Percentiles rank a stretch among this genome's conserved stretches.
Conservation (phyloP, 192 early-diverging fungal genomes). For the Coemansia sp. region DNA sequence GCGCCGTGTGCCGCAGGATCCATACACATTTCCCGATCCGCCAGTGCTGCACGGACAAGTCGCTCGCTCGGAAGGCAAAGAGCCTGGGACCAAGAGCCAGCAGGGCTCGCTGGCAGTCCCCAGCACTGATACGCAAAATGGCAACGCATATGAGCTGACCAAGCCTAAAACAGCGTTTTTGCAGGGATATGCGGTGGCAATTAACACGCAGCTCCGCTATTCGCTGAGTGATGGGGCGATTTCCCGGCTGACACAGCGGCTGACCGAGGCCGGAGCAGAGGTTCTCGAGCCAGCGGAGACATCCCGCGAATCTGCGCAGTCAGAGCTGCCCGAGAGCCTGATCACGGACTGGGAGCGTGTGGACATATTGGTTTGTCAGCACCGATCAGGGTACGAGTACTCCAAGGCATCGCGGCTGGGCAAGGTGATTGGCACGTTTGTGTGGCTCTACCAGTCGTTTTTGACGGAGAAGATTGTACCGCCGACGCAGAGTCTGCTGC, state of each 20-base stretch:
- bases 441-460: conserved; percentile 50
- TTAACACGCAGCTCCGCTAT: conserved; percentile 32
- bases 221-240: conserved; percentile 32
- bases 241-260: conserved; percentile 33
- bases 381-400: conserved; percentile 51
- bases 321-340: conserved; percentile 25
- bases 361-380: conserved; percentile 50
- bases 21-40: conserved; percentile 54
- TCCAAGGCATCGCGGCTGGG: conserved; percentile 54
- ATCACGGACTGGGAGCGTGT: conserved; percentile 38
- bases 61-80: background rate
- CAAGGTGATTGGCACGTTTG: conserved; percentile 50
- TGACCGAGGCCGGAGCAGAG: conserved; percentile 40
- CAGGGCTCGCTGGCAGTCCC: conserved; percentile 14
- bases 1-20: conserved; percentile 54
- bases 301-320: background rate
- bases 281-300: conserved; percentile 6
- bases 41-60: conserved; percentile 35
- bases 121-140: conserved; percentile 23
- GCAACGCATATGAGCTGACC: conserved; percentile 36
- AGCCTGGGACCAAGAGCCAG: background rate
- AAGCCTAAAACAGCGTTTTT: conserved; percentile 30
- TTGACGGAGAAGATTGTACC: conserved; percentile 20
- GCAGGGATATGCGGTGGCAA: conserved; percentile 36
- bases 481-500: conserved; percentile 42